Conservation (phyloP, 2,329 filamentous ascomycete species). For the Lachnellula arida region DNA sequence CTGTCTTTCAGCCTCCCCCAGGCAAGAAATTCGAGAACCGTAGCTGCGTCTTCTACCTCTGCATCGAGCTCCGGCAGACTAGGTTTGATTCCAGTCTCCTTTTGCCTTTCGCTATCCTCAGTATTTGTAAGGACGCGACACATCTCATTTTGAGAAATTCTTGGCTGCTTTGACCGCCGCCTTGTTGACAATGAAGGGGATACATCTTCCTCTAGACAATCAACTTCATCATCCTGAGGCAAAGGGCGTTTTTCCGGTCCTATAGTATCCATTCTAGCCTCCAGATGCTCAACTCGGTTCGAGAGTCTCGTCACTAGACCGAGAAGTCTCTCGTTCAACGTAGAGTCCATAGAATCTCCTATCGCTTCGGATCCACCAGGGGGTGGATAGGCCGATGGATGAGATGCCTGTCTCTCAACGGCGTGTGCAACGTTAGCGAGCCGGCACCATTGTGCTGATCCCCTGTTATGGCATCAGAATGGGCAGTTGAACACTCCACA, state of each 20-base stretch:
- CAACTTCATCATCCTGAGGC: not conserved
- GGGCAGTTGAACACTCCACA: not conserved
- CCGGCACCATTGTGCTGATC: slow-evolving; percentile 21
- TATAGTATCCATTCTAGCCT: slow-evolving; percentile 13
- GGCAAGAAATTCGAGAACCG: slow-evolving; percentile 44
- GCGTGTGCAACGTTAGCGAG: slow-evolving; percentile 11
- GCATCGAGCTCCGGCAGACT: slow-evolving; percentile 24
- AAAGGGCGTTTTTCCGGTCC: slow-evolving; percentile 1
- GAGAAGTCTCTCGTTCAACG: slow-evolving; percentile 16
- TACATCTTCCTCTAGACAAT: not conserved
- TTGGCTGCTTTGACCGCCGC: slow-evolving; percentile 17
- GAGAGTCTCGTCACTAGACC: slow-evolving; percentile 17
- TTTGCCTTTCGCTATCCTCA: not conserved
- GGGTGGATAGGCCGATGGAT: not conserved
- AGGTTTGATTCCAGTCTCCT: slow-evolving; percentile 9
- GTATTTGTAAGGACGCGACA: not conserved
- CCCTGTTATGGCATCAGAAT: slow-evolving; percentile 5
- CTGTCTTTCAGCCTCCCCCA: slow-evolving; percentile 43
- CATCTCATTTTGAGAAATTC: not conserved
- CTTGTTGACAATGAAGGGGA: not conserved
- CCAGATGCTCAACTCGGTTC: slow-evolving; percentile 14
- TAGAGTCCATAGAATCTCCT: not conserved
- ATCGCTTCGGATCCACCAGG: not conserved
- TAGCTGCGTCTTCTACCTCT: slow-evolving; percentile 38
- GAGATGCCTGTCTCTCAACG: slow-evolving; percentile 2